Evolutionary conservation across 129 eudicot species (phyloP), one percentile per base, ranked within the genome.

Genomic region (Flaveria linearis): DNA sequence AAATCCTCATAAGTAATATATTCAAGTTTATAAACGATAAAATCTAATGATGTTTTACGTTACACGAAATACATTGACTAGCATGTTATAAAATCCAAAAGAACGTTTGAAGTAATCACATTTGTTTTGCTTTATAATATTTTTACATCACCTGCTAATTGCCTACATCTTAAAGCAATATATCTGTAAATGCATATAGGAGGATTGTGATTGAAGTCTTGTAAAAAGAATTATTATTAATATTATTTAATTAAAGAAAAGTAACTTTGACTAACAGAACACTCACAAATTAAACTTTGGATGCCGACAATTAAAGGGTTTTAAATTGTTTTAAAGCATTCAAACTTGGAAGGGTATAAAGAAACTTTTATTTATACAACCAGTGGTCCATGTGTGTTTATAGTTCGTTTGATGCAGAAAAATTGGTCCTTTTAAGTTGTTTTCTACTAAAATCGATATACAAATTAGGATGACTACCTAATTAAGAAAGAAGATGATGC

Each of bases 151-250:
- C 18, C 17, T 53, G 41, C 6, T 23, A 14, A 1, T 11, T 70
- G 11, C 45, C 76, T 46, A 15, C 41, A 47, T 17, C 15, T 46
- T 70, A 70, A 69, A 70, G 72, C 55, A 71, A 71, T 33, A 70
- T 70, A 70, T 60, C 14, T 20, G 68, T 46, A 60, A 43, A 10
- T 57, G 16, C 18, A 71, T 20, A 61, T 47, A 13, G 66, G 65
- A 46, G 46, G 43, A 60, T 30, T 78, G 82, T 61, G 71, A 71
- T 71, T 71, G 49, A 77, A 55, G 75, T 26, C 47, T 56, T 39
- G 22, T 42, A 2, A 77, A 70, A 56, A 15, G 13, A 36, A 53
- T 2, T 11, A 68, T 41, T 23, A 55, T 17, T 36, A 61, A 14
- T 43, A 45, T 13, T 52, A 3, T 66, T 22, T 53, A 76, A 67